Base-by-base conservation (phyloP, 345 rosid genomes). In the Odontarrhena argentea region DNA sequence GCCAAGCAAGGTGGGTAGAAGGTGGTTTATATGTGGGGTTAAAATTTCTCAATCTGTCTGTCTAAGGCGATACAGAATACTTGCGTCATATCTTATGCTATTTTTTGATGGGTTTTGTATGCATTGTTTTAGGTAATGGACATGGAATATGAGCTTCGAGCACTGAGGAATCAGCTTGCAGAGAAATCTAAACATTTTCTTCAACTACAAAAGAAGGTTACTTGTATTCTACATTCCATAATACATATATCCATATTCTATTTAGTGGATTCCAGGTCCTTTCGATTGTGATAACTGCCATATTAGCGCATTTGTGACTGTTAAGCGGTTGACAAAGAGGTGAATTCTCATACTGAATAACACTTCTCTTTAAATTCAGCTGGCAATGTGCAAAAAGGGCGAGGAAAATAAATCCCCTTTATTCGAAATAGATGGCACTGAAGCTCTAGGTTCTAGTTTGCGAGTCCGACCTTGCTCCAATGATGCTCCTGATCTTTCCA, bases 81-180 rank as follows among this genome's bases (percentile, higher is more conserved):
- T 32, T 32, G 6, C 34, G 12, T 24, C 58, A 12, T 48, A 18
- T 47, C 47, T 35, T 51, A 5, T 32, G n/a, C 25, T 44, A 25
- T 48, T 26, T 26, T 67, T 13, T 55, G 9, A 62, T 1, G 32
- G 12, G 42, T 47, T 18, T 46, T 10, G 30, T 62, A 22, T 74
- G 36, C 48, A 41, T 48, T 62, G 14, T 54, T 74, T 65, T 72
- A 91, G 97, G 97, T 88, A 41, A 88, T 86, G 97, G 97, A 88
- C 84, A 88, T 91, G 97, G 93, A 88, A 60, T 83, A 85, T 78
- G 97, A 91, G 77, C 85, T 91, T 62, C 81, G 64, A 54, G 97
- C 97, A 63, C 71, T 91, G 43, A 81, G 97, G 77, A 77, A 65
- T 76, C 97, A 88, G 78, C 92, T 88, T 71, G 86, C 79, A 44